phyloP scores from a whole-genome alignment of 2,329 filamentous ascomycete genomes.

The Raffaelea ambrosiae region DNA sequence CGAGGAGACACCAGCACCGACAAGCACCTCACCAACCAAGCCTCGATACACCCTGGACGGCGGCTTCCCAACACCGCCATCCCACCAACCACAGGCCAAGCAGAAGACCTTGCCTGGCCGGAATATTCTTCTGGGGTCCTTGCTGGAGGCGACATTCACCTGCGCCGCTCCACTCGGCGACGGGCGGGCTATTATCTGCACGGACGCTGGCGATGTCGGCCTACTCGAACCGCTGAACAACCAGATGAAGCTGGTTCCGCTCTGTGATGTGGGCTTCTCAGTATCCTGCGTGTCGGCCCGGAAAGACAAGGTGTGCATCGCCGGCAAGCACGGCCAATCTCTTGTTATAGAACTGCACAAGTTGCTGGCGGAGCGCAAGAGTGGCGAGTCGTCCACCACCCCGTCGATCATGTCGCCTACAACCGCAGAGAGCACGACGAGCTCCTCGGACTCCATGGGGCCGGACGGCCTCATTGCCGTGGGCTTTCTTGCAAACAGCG shows the following conservation, averaged over 20 bases:
- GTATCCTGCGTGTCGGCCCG: constrained; percentile 60
- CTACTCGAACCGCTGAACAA: constrained; percentile 70
- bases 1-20: constrained; percentile 46
- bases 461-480: constrained; percentile 52
- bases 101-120: constrained; percentile 72
- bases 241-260: constrained; percentile 59
- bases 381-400: not conserved
- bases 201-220: constrained; percentile 84
- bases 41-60: constrained; percentile 42
- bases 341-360: constrained; percentile 42
- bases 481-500: constrained; percentile 56
- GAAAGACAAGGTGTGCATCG: constrained; percentile 54
- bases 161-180: constrained; percentile 66
- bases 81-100: constrained; percentile 11
- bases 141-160: constrained; percentile 79
- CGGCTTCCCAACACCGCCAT: constrained; percentile 21
- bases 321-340: constrained; percentile 56
- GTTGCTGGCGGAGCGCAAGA: constrained; percentile 24
- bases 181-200: constrained; percentile 70
- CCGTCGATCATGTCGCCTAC: not conserved
- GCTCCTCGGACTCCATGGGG: constrained; percentile 17
- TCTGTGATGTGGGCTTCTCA: constrained; percentile 58
- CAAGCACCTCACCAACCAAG: constrained; percentile 43
- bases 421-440: constrained; percentile 17
- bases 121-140: constrained; percentile 73